Evolutionary conservation across 768 basidiomycete species (phyloP), one percentile per base, ranked within the genome.

Genomic region (Suillus plorans): DNA sequence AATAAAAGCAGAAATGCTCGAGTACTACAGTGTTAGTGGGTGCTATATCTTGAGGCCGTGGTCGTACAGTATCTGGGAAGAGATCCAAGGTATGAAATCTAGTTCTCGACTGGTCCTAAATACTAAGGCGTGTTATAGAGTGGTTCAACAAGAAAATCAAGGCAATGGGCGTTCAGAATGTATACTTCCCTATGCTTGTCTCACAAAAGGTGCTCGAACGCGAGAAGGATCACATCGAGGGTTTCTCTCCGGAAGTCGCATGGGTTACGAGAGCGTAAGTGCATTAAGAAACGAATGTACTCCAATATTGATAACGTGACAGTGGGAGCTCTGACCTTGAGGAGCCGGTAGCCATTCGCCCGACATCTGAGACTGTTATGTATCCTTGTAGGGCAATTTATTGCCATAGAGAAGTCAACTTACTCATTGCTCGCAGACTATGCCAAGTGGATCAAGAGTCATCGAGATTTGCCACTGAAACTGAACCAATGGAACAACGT

Each of bases 401-500:
- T 39, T 8, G 25, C 10, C 25, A 3, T 58, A 28, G 39, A 41
- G 5, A 12, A 25, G 57, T 18, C 10, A 18, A 22, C 18, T 42
- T 36, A 61, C 66, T 63, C 34, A 20, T 37, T 12, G 25, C 13
- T 18, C 16, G 10, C 69, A 95, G 94, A 99, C 81, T 99, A 99
- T 76, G 89, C 97, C 64, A 99, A 98, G 80, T 99, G 97, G 97
- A 94, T 99, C 76, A 92, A 95, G 74, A 92, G 90, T 66, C 91
- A 99, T 78, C 93, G 97, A 64, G 97, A 99, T 75, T 88, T 99
- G 57, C 97, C 97, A 3, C 80, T 99, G 71, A 97, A 97, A 77
- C 85, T 99, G 56, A 99, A 99, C 80, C 92, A 98, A 77, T 99
- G 97, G 97, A 99, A 99, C 81, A 95, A 89, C 69, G 95, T 99